Evolutionary conservation across 345 rosid species (phyloP), one percentile per base, ranked within the genome.

Genomic region (Lagerstroemia speciosa): DNA sequence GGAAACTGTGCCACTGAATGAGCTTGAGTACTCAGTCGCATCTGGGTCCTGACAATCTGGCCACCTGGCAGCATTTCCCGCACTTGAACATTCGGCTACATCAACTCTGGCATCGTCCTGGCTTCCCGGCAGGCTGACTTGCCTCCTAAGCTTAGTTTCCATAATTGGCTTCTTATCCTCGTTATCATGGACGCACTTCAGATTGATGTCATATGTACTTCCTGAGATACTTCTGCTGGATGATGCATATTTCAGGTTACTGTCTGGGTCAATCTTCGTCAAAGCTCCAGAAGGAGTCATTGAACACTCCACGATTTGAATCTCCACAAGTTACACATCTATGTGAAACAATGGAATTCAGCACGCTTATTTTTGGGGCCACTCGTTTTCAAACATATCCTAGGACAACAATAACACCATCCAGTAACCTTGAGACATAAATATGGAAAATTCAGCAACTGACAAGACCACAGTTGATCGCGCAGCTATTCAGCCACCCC

Each of bases 11-110:
- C 89, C 76, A 1, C 88, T 91, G 79, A 93, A 93, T 50, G 96
- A 90, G 79, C 96, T 92, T 67, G 96, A 90, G 77, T 77, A 84
- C 70, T 93, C 97, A 30, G 97, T 90, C 17, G 88, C 97, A 79
- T 88, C 82, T n/a, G 93, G 96, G 45, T 88, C 96, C 34, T 79
- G 81, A 70, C 71, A 78, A 52, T 72, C 64, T 58, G 79, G 63
- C 50, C 70, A 57, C 62, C 69, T 52, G 22, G 64, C 37, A 57
- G 74, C 75, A 60, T 32, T 68, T 17, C 46, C 77, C 65, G 65
- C 33, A 53, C 67, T 69, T 11, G 75, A 75, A 74, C 71, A 69
- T 67, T 82, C 82, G 46, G 79, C 61, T 65, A 92, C 74, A 70
- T 93, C 91, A 80, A 90, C 83, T 45, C 80, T 84, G 48, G 86